phyloP scores from a whole-genome alignment of 1,139 yeast genomes.

The Pichia sp. region DNA sequence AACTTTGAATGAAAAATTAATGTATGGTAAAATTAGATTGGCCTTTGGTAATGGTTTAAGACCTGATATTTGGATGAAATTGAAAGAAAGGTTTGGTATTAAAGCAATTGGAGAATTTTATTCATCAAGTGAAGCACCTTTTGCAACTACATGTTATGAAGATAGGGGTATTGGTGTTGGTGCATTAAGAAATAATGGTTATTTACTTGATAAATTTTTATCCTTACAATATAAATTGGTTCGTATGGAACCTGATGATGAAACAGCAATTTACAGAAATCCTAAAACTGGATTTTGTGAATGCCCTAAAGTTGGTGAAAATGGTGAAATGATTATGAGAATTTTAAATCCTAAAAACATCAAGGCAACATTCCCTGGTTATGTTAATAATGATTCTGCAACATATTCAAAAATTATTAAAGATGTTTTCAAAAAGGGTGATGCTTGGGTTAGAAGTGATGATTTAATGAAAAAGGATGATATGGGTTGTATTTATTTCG shows the following conservation, averaged over 20 bases:
- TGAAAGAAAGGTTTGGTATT: conserved; percentile 72
- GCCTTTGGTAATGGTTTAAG: conserved; percentile 94
- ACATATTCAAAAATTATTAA: conserved; percentile 67
- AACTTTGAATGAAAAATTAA: conserved; percentile 48
- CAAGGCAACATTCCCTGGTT: conserved; percentile 82
- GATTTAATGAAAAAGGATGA: conserved; percentile 70
- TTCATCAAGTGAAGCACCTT: conserved; percentile 90
- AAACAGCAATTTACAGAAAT: conserved; percentile 63
- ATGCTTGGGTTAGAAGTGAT: conserved; percentile 88
- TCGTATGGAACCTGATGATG: conserved; percentile 78
- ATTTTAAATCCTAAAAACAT: conserved; percentile 58
- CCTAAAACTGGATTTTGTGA: conserved; percentile 54
- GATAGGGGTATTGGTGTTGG: conserved; percentile 77
- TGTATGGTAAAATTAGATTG: conserved; percentile 51
- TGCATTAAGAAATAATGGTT: conserved; percentile 82
- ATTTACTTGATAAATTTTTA: conserved; percentile 48
- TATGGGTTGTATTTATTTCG: conserved; percentile 71
- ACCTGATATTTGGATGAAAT: conserved; percentile 82
- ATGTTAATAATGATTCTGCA: conserved; percentile 73
- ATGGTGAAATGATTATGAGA: conserved; percentile 83
- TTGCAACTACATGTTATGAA: conserved; percentile 82
- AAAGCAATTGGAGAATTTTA: conserved; percentile 82
- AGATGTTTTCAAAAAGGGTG: conserved; percentile 77
- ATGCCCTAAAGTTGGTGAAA: conserved; percentile 49
- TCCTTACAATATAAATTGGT: conserved; percentile 55